phyloP scores from a whole-genome alignment of 805 yeast species.

The Priceomyces melissophilus region DNA sequence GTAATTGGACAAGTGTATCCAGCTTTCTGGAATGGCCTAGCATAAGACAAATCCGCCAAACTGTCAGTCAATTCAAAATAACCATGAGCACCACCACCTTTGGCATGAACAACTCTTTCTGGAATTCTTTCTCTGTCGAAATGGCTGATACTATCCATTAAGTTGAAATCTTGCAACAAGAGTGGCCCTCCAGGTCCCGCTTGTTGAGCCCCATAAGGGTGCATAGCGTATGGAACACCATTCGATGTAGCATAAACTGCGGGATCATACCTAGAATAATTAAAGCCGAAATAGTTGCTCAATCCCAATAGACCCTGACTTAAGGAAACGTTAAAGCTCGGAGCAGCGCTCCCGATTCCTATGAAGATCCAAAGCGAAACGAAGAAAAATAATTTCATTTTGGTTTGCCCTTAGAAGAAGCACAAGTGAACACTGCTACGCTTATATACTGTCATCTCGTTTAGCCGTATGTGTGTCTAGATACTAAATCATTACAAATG shows the following conservation, averaged over 20 bases:
- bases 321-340: too few species aligned
- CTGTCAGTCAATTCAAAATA: conserved; percentile 58
- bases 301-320: too few species aligned
- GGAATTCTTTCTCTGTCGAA: conserved; percentile 65
- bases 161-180: conserved; percentile 55
- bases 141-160: conserved; percentile 54
- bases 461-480: too few species aligned
- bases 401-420: too few species aligned
- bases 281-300: too few species aligned
- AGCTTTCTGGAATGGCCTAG: conserved; percentile 37
- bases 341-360: too few species aligned
- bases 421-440: too few species aligned
- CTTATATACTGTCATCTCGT: too few species aligned
- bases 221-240: conserved; percentile 51
- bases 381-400: too few species aligned
- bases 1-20: conserved; percentile 43
- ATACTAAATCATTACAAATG: too few species aligned
- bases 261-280: background rate
- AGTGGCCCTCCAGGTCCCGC: conserved; percentile 58
- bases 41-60: conserved; percentile 47
- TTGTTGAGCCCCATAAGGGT: conserved; percentile 53
- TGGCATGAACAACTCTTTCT: conserved; percentile 66
- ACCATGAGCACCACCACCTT: conserved; percentile 63
- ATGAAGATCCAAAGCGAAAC: too few species aligned
- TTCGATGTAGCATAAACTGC: conserved; percentile 46